Evolutionary conservation across 768 basidiomycete species (phyloP).

Genomic region (Saitozyma sp.): DNA sequence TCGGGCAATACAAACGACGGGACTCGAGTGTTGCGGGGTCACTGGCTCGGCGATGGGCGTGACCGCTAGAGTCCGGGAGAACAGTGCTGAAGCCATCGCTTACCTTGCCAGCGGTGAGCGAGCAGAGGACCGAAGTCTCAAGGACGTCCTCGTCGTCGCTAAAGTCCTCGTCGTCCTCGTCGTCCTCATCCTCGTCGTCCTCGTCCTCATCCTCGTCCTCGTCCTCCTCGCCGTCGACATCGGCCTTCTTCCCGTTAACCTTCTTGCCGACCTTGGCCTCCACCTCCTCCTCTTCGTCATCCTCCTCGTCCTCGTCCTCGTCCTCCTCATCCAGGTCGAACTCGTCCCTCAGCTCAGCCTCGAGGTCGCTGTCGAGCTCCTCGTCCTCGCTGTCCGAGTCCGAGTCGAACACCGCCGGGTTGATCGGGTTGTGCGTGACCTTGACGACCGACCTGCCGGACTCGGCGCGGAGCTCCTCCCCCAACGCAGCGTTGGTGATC

Average conservation of each 20-base stretch:
- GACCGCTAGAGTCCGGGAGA: not conserved
- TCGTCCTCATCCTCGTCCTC: slow-evolving; percentile 50
- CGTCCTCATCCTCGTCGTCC: slow-evolving; percentile 55
- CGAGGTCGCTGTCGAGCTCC: slow-evolving; percentile 41
- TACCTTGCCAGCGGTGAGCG: slow-evolving; percentile 80
- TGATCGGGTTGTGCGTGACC: slow-evolving; percentile 51
- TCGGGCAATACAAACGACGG: not conserved
- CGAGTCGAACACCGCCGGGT: slow-evolving; percentile 37
- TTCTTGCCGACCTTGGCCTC: slow-evolving; percentile 54
- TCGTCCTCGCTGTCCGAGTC: slow-evolving; percentile 48
- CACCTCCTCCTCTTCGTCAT: slow-evolving; percentile 60
- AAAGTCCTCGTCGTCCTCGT: slow-evolving; percentile 35
- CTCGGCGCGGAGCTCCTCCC: slow-evolving; percentile 67
- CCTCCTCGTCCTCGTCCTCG: slow-evolving; percentile 39
- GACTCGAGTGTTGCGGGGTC: too few relatives aligned
- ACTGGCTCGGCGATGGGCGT: too few relatives aligned
- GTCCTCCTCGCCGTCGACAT: slow-evolving; percentile 22
- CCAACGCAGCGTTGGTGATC: slow-evolving; percentile 80
- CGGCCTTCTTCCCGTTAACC: slow-evolving; percentile 14
- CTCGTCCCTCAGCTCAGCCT: slow-evolving; percentile 21
- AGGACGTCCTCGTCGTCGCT: slow-evolving; percentile 51
- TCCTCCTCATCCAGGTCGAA: slow-evolving; percentile 54
- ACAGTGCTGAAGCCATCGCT: slow-evolving; percentile 14
- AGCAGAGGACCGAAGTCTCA: slow-evolving; percentile 61
- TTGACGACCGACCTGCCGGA: slow-evolving; percentile 54